Conservation (phyloP, 108 stramenopile species). For the Nannochloropsis salina region DNA sequence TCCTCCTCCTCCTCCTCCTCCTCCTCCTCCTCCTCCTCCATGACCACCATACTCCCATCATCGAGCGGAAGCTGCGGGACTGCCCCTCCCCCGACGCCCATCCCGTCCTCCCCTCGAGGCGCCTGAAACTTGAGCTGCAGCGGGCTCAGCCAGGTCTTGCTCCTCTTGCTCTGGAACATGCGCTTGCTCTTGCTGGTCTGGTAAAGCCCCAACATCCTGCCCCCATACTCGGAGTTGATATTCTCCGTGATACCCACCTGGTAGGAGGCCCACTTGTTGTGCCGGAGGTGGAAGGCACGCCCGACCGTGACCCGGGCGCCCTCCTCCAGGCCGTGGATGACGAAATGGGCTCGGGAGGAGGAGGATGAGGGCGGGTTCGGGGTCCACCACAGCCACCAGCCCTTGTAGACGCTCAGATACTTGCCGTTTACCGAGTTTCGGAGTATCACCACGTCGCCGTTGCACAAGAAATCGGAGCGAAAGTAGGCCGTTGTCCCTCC, state of each 20-base stretch:
- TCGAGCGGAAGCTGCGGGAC: neutral
- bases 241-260: slow-evolving; percentile 64
- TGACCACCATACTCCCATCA: neutral
- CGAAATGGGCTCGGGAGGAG: slow-evolving; percentile 31
- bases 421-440: slow-evolving; percentile 45
- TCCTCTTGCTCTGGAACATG: neutral
- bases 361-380: slow-evolving; percentile 54
- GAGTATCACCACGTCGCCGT: slow-evolving; percentile 69
- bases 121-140: neutral
- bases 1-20: neutral
- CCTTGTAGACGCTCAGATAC: slow-evolving; percentile 71
- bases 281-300: slow-evolving; percentile 61
- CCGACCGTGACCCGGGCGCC: slow-evolving; percentile 59
- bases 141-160: neutral
- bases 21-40: slow-evolving; percentile 42
- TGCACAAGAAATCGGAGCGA: slow-evolving; percentile 60
- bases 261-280: slow-evolving; percentile 68
- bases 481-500: slow-evolving; percentile 31
- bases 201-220: slow-evolving; percentile 69
- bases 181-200: slow-evolving; percentile 27
- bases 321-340: slow-evolving; percentile 38
- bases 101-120: neutral
- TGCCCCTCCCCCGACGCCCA: neutral
- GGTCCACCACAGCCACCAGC: slow-evolving; percentile 87
- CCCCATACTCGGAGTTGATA: slow-evolving; percentile 69